Percentiles rank a stretch among this genome's conserved stretches.
These are phyloP conservation scores for Leccinum insolens DNA, from an alignment of 1,284 basidiomycete species.

Conservation along the genomic window DNA sequence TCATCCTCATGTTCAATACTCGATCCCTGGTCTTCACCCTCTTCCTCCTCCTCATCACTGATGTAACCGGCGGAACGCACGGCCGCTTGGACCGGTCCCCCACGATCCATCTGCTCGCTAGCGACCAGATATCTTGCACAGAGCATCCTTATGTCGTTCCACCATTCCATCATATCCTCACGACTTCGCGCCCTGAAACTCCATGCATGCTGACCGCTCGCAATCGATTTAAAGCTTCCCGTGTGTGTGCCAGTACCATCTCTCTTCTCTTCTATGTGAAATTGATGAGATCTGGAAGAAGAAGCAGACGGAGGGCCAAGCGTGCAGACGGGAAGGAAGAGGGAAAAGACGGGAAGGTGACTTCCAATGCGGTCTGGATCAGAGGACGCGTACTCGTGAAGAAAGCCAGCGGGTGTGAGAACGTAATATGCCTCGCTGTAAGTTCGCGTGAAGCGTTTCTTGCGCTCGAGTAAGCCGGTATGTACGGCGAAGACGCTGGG, in stretches of 20 bases:
- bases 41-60: constrained; percentile 63
- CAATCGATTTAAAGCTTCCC: constrained; percentile 45
- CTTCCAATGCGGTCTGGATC: constrained; percentile 67
- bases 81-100: constrained; percentile 91
- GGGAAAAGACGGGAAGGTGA: constrained; percentile 78
- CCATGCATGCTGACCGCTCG: constrained; percentile 72
- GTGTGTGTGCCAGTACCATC: constrained; percentile 74
- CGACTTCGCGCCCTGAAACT: constrained; percentile 89
- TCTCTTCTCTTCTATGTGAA: constrained; percentile 94
- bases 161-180: constrained; percentile 99
- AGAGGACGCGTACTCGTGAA: constrained; percentile 88
- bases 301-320: constrained; percentile 88
- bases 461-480: constrained; percentile 91
- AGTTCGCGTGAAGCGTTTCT: constrained; percentile 93
- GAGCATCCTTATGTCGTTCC: constrained; percentile 98
- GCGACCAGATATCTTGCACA: constrained; percentile 96
- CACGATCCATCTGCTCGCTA: constrained; percentile 91
- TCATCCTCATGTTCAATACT: constrained; percentile 78
- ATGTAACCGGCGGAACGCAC: constrained; percentile 88
- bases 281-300: constrained; percentile 85
- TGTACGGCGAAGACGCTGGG: constrained; percentile 89
- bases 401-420: constrained; percentile 93
- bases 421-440: constrained; percentile 93
- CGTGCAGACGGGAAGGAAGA: constrained; percentile 96
- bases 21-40: constrained; percentile 62